Evolutionary conservation across 2,329 filamentous ascomycete genomes (phyloP), one percentile per base, ranked within the genome.

Genomic region (Elsinoe arachidis): DNA sequence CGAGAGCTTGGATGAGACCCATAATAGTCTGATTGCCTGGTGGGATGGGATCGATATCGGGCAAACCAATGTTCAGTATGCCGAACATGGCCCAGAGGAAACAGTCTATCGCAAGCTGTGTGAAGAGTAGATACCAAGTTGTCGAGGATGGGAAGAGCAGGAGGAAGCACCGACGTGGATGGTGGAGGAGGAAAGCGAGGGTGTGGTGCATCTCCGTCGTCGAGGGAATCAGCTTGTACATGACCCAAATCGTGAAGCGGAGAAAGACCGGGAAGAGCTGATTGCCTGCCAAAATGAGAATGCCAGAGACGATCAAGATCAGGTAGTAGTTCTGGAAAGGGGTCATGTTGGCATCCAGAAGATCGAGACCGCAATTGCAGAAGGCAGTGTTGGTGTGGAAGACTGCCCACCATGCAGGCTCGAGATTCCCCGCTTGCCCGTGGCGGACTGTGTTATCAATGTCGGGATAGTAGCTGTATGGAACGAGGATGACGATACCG

Each of bases 31-130:
- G 77, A 14, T 78, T 77, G 0, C 77, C 76, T 0, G 73, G 64
- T 0, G 81, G 77, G 12, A 85, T 76, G 3, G 67, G 65, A 30
- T 79, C 73, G 0, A 86, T 73, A 1, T 74, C 73, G 1, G 76
- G 69, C 62, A 87, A 86, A 1, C 80, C 80, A 41, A 86, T 75
- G 47, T 86, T 85, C 2, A 88, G 72, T 2, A 87, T 70, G 66
- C 86, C 82, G 61, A 87, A 87, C 0, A 78, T 78, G 0, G 79
- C 73, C 84, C 84, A 87, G 62, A 86, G 82, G 15, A 82, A 76
- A 0, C 78, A 75, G 58, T 86, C 86, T 14, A 86, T 77, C 11
- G 78, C 63, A 3, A 84, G 66, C 5, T 87, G 75, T 60, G 84
- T 82, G 49, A 78, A 79, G 9, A 86, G 69, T 0, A 88, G 74